These are phyloP conservation scores for Cytospora schulzeri DNA, from an alignment of 2,329 filamentous ascomycete genomes.

Conservation along the genomic window DNA sequence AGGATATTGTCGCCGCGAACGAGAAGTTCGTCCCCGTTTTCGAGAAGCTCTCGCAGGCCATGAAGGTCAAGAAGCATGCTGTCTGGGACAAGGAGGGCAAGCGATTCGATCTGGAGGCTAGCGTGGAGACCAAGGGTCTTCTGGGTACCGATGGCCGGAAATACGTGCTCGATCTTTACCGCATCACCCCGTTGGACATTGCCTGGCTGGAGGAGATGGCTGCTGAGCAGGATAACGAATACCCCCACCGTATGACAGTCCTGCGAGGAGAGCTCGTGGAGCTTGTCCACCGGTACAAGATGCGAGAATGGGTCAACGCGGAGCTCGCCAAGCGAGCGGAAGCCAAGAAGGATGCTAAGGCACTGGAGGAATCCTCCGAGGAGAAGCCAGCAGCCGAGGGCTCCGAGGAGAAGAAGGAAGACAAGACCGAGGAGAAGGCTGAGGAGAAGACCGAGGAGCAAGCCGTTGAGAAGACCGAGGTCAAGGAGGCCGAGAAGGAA, in stretches of 20 bases:
- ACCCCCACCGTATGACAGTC: constrained; percentile 96
- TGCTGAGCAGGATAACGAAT: constrained; percentile 55
- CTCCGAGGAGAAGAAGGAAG: constrained; percentile 24
- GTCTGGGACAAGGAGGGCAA: constrained; percentile 98
- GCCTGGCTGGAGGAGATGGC: constrained; percentile 81
- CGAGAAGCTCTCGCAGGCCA: constrained; percentile 84
- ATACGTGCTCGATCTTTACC: constrained; percentile 96
- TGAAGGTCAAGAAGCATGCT: constrained; percentile 90
- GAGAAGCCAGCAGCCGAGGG: constrained; percentile 17
- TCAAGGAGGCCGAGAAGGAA: constrained; percentile 46
- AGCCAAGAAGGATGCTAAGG: constrained; percentile 38
- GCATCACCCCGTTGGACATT: constrained; percentile 89
- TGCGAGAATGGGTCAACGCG: constrained; percentile 83
- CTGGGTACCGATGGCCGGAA: constrained; percentile 94
- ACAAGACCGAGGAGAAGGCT: constrained; percentile 32
- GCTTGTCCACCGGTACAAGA: constrained; percentile 78
- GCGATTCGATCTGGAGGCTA: constrained; percentile 88
- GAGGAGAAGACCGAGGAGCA: constrained; percentile 33
- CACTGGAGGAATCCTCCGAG: constrained; percentile 33
- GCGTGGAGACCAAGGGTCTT: constrained; percentile 97
- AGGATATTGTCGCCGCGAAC: constrained; percentile 90
- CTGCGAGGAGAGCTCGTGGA: constrained; percentile 89
- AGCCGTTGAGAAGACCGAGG: constrained; percentile 40
- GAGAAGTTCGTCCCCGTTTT: constrained; percentile 84
- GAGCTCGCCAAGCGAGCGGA: constrained; percentile 69